Base-by-base conservation (phyloP, 768 basidiomycete species). In the Tricholoma sp. region DNA sequence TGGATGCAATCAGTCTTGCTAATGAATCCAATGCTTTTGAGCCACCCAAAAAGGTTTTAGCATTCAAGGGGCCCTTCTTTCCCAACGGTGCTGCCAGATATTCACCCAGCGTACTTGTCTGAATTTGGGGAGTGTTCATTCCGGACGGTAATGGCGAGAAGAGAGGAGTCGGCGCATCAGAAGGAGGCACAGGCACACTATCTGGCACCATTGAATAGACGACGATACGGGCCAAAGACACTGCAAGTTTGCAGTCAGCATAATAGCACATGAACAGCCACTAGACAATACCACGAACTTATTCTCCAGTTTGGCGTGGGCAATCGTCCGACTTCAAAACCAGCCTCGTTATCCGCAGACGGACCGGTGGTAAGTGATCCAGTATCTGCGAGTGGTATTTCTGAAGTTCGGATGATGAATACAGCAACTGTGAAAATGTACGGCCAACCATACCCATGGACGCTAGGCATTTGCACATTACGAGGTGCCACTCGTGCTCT, bases 401-500 rank as follows among this genome's bases (percentile, higher is more conserved):
- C 88, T 88, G 65, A 52, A 50, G 57, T 50, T 29, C 32, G 52
- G 34, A 50, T 14, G 10, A 39, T 60, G 18, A 43, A 52, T 50
- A 59, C 59, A 21, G 24, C 50, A 21, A 58, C 46, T 27, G 35
- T 51, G 41, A 32, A 22, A 49, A 45, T 24, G 54, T 32, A 54
- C 39, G 59, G 41, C 21, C 37, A 50, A 45, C 50, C 37, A 67
- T 52, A 88, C 87, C 85, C 88, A 91, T 89, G 4, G 87, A 88
- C 7, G 84, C 81, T 55, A 96, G 76, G 66, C 89, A 91, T 74
- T 93, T 94, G 66, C 86, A 89, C 89, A 95, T 94, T 62, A 96
- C 74, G 58, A 87, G 79, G 62, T 84, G 82, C 84, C 91, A 95
- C 66, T 95, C 86, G 63, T 86, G 80, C 60, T 92, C 86, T 47